Conservation (phyloP, 768 basidiomycete species). For the Russula dissimulans region DNA sequence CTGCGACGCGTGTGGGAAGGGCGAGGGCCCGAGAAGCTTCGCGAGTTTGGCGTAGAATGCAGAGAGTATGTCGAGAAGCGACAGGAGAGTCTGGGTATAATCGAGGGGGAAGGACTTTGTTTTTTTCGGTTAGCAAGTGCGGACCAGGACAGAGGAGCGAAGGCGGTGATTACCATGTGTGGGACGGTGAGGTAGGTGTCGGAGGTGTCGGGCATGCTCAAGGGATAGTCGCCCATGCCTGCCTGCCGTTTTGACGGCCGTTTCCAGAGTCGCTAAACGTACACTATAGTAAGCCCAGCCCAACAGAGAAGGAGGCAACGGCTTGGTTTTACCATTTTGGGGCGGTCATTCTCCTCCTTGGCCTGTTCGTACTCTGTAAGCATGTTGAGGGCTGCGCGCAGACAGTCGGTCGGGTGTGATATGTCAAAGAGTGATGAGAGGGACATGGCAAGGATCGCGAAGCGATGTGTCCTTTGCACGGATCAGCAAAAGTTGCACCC, state of each 20-base stretch:
- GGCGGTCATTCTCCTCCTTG: conserved; percentile 63
- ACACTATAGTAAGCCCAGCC: conserved; percentile 5
- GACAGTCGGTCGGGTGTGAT: conserved; percentile 67
- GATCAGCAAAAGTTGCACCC: background rate
- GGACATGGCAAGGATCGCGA: conserved; percentile 80
- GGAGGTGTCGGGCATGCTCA: conserved; percentile 55
- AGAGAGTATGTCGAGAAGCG: conserved; percentile 80
- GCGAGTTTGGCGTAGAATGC: conserved; percentile 85
- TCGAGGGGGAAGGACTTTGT: conserved; percentile 78
- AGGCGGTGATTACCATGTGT: conserved; percentile 46
- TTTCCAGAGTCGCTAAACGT: conserved; percentile 41
- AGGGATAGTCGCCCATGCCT: conserved; percentile 50
- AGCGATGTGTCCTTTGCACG: conserved; percentile 59
- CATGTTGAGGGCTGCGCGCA: conserved; percentile 62
- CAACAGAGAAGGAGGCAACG: background rate
- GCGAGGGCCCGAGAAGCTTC: conserved; percentile 74
- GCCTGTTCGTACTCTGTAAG: conserved; percentile 71
- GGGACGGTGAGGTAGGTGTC: conserved; percentile 63
- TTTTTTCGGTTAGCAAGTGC: background rate
- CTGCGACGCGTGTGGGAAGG: conserved; percentile 57
- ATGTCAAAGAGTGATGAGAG: conserved; percentile 77
- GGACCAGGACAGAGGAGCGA: background rate
- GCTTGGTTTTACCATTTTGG: conserved; percentile 52
- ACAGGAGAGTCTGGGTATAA: conserved; percentile 82
- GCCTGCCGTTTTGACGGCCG: conserved; percentile 46